A percentile compares a stretch with the other conserved stretches of the same genome.
phyloP scores from a whole-genome alignment of 352 stramenopile genomes.

The Pythium phragmitis region DNA sequence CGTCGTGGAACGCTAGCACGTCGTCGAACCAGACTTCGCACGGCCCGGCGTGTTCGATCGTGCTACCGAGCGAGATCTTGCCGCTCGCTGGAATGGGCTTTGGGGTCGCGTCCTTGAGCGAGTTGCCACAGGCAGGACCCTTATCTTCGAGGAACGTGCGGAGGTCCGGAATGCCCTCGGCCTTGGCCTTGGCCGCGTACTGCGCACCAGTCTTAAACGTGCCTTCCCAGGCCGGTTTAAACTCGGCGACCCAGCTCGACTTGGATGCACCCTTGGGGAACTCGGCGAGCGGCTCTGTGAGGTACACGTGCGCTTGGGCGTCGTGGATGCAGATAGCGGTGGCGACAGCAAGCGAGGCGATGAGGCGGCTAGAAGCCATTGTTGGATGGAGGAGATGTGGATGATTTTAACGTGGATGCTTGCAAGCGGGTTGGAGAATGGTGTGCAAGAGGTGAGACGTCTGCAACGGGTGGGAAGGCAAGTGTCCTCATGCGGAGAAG shows the following conservation, averaged over 20 bases:
- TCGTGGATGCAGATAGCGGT: background rate
- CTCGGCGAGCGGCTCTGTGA: slow-evolving; percentile 18
- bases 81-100: slow-evolving; percentile 19
- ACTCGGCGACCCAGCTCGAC: slow-evolving; percentile 21
- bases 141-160: slow-evolving; percentile 26
- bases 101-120: slow-evolving; percentile 17
- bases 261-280: slow-evolving; percentile 11
- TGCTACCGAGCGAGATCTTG: slow-evolving; percentile 17
- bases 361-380: no score
- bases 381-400: no score
- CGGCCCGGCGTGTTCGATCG: slow-evolving; percentile 16
- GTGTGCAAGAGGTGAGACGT: no score
- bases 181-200: slow-evolving; percentile 8
- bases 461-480: no score
- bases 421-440: no score
- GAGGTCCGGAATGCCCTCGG: slow-evolving; percentile 13
- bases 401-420: no score
- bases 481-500: no score
- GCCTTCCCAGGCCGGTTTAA: slow-evolving; percentile 13
- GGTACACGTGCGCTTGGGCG: slow-evolving; percentile 5
- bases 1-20: slow-evolving; percentile 20
- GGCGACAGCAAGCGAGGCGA: background rate
- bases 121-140: slow-evolving; percentile 22
- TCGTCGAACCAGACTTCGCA: slow-evolving; percentile 25
- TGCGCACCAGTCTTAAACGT: slow-evolving; percentile 20